Evolutionary conservation across 805 yeast species (phyloP), one percentile per base, ranked within the genome.

Genomic region (Starmerella riodocensis): DNA sequence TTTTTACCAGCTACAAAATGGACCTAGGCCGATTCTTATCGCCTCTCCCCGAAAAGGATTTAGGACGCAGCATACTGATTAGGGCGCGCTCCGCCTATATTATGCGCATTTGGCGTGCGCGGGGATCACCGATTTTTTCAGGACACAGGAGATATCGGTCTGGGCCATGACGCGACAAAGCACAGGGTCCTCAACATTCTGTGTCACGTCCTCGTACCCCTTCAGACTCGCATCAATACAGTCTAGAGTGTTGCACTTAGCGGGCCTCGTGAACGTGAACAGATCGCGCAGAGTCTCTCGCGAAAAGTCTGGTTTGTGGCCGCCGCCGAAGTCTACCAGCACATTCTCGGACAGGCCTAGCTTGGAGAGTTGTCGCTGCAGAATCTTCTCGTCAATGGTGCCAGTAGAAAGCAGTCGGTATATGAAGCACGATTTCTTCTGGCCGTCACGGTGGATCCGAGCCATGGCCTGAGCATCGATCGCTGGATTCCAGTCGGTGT

Each of bases 401-500:
- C 97, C 98, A 0, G 93, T 75, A 3, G 94, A 79, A 31, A 91
- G 60, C 16, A 91, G 58, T 48, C 98, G 67, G 54, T 91, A 91
- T 23, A 88, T 76, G 54, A 64, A 78, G 9, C 85, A 91, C 0
- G 83, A 83, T 34, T 61, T 69, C 34, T 60, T 71, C 56, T 91
- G 98, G 0, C 98, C 98, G 57, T 88, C 96, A 51, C 98, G 66
- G 54, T 88, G 94, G 6, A 91, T 76, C 46, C 98, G 64, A 1
- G 96, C 94, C 93, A 88, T 82, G 0, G 96, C 94, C 57, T 91
- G 98, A 25, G 80, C 57, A 54, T 91, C 98, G 11, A 78, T 69
- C 0, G 95, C 74, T 0, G 98, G 98, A 48, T 91, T 91, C 98
- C 98, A 91, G 54, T 91, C 97, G 47, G 91, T 83, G 55, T 91